A percentile compares a stretch with the other conserved stretches of the same genome.
These are phyloP conservation scores for Amaranthus palmeri DNA, from an alignment of 148 eudicot species.

Conservation along the genomic window DNA sequence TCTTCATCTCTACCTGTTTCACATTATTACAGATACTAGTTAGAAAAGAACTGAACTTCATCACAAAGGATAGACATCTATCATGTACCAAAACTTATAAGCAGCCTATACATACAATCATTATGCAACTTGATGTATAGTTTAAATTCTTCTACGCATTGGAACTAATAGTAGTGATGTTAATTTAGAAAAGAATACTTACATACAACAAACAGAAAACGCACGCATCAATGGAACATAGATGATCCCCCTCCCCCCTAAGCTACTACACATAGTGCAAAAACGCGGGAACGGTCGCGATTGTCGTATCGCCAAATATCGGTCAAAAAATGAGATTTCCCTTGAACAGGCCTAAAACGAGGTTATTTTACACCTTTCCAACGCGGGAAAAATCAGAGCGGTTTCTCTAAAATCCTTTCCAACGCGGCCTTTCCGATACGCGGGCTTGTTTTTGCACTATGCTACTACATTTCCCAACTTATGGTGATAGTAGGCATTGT, in stretches of 20 bases:
- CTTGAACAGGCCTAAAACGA: no score
- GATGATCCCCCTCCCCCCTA: not conserved
- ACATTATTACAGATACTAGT: not conserved
- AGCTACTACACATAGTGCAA: not conserved
- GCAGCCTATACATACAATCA: not conserved
- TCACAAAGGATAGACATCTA: not conserved
- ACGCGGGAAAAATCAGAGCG: no score
- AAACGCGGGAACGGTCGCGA: no score
- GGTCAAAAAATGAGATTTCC: no score
- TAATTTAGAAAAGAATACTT: not conserved
- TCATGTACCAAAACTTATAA: not conserved
- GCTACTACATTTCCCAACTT: not conserved
- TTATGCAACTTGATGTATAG: not conserved
- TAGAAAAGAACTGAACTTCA: not conserved
- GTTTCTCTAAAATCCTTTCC: no score
- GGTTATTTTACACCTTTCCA: no score
- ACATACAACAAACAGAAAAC: not conserved
- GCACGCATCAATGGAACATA: not conserved
- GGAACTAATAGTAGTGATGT: not conserved
- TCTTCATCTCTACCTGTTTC: constrained; percentile 8
- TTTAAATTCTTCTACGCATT: not conserved
- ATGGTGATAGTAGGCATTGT: no score
- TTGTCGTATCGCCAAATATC: no score
- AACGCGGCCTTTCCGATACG: no score
- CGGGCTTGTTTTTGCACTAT: no score